Percentiles rank a stretch among this genome's conserved stretches.
These are phyloP conservation scores for Boletus patriciae DNA, from an alignment of 768 basidiomycete genomes.

Conservation along the genomic window DNA sequence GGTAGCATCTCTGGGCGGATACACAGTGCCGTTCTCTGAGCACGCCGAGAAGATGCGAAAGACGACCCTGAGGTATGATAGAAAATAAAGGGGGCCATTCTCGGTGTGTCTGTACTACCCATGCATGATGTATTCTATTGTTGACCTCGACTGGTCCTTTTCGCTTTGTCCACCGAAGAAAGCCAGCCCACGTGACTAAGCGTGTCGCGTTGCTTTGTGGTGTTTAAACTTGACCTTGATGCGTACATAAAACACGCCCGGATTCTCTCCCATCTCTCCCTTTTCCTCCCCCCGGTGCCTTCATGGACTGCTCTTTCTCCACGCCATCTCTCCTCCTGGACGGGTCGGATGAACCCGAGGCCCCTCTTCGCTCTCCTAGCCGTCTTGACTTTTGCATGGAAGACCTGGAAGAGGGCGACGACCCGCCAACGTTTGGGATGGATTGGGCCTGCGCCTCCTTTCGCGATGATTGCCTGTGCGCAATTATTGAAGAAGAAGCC, in stretches of 20 bases:
- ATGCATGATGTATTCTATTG: conserved; percentile 4
- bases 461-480: not conserved
- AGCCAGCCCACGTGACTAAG: conserved; percentile 27
- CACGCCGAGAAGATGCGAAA: conserved; percentile 42
- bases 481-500: conserved; percentile 11
- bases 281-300: not conserved
- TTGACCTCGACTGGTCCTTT: conserved; percentile 1
- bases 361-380: conserved; percentile 48
- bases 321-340: conserved; percentile 4
- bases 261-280: not conserved
- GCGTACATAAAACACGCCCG: conserved; percentile 11
- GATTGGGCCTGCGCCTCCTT: conserved; percentile 13
- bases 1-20: conserved; percentile 36
- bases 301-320: conserved; percentile 15
- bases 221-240: conserved; percentile 18
- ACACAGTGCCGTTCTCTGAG: conserved; percentile 43
- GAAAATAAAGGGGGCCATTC: conserved; percentile 6
- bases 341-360: conserved; percentile 12
- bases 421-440: conserved; percentile 4
- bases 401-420: not conserved
- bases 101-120: conserved; percentile 24
- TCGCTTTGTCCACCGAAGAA: conserved; percentile 6
- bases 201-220: conserved; percentile 21
- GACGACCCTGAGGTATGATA: conserved; percentile 30
- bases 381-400: conserved; percentile 44